Evolutionary conservation across 2,329 filamentous ascomycete species (phyloP).

Genomic region (Ophiostoma sp.): DNA sequence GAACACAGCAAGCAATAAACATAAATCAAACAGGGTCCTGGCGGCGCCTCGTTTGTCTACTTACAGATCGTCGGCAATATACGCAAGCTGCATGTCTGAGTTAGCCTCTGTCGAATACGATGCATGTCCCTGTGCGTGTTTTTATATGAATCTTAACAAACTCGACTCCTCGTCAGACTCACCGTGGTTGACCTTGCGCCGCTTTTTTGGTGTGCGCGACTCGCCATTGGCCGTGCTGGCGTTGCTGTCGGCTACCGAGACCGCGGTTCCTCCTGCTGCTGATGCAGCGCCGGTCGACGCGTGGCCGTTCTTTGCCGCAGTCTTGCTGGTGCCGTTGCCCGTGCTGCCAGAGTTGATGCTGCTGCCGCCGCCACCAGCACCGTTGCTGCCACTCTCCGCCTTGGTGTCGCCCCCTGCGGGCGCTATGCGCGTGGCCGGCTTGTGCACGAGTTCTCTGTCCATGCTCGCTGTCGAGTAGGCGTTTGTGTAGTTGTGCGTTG

Average conservation of each 20-base stretch:
- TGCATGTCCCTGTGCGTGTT: background rate
- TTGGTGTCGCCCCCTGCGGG: constrained; percentile 17
- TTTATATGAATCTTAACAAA: background rate
- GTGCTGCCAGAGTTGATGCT: background rate
- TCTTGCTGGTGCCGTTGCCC: background rate
- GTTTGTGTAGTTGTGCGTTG: background rate
- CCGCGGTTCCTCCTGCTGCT: background rate
- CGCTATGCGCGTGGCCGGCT: constrained; percentile 23
- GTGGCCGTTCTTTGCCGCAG: constrained; percentile 15
- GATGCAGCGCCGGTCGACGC: background rate
- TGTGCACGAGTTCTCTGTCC: constrained; percentile 23
- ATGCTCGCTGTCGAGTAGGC: constrained; percentile 5
- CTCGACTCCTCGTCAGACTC: constrained; percentile 35
- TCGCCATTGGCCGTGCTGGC: constrained; percentile 27
- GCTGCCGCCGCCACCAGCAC: background rate
- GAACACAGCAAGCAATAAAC: constrained; percentile 30
- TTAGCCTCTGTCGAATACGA: constrained; percentile 7
- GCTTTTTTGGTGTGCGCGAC: constrained; percentile 66
- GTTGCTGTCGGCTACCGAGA: background rate
- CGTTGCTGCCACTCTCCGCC: constrained; percentile 8
- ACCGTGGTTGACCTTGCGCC: constrained; percentile 88
- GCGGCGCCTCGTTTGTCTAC: constrained; percentile 30
- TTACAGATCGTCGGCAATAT: constrained; percentile 86
- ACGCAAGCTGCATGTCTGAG: constrained; percentile 64
- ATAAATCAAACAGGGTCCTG: background rate